phyloP scores from a whole-genome alignment of 2,329 filamentous ascomycete species.

The Periconia macrospinosa region DNA sequence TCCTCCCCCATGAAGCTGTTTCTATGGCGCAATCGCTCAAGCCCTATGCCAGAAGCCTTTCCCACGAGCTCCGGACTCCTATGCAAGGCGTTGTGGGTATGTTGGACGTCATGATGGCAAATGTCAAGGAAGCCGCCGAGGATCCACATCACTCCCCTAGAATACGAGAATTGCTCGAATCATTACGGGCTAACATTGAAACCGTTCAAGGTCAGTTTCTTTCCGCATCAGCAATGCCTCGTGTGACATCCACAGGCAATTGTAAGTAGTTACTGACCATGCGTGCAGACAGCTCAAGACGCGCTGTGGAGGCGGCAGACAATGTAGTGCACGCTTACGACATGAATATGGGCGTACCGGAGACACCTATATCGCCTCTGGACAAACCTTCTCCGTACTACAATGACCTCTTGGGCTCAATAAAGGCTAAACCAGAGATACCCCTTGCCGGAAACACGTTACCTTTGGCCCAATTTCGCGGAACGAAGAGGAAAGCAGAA shows the following conservation, averaged over 20 bases:
- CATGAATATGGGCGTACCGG: constrained; percentile 74
- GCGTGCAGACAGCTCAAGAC: constrained; percentile 64
- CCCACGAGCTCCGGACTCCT: constrained; percentile 71
- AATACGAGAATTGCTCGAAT: constrained; percentile 60
- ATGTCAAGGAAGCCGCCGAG: constrained; percentile 67
- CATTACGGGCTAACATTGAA: constrained; percentile 70
- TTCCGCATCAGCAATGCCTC: too few relatives aligned
- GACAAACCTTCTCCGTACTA: constrained; percentile 32
- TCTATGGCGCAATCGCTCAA: constrained; percentile 67
- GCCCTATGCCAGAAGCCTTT: constrained; percentile 71
- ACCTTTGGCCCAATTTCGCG: constrained; percentile 40
- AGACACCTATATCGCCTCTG: constrained; percentile 55
- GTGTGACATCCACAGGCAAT: too few relatives aligned
- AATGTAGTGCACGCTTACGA: constrained; percentile 77
- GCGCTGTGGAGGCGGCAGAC: constrained; percentile 73
- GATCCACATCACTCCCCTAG: constrained; percentile 55
- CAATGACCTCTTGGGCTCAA: constrained; percentile 24
- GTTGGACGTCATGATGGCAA: constrained; percentile 76
- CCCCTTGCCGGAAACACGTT: constrained; percentile 48
- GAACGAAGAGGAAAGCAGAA: constrained; percentile 49
- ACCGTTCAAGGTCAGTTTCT: constrained; percentile 63
- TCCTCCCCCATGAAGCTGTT: constrained; percentile 59
- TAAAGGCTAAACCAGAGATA: constrained; percentile 47
- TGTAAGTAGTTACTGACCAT: constrained; percentile 7
- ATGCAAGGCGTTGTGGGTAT: constrained; percentile 78